phyloP scores from a whole-genome alignment of 352 stramenopile species.

The Globisporangium carolinianum region DNA sequence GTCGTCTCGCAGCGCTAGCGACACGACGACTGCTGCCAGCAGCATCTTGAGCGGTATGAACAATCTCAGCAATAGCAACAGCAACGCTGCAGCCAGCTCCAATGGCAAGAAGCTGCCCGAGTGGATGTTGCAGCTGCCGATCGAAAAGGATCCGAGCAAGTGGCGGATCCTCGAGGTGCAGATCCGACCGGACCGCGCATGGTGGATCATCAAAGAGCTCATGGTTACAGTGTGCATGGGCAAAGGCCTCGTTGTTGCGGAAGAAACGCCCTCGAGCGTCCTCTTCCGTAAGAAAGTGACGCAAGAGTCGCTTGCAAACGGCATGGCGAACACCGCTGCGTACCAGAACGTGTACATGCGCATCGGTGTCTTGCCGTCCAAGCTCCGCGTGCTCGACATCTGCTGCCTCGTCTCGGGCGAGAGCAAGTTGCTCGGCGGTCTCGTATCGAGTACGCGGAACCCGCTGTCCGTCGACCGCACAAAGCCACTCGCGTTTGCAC shows the following conservation, averaged over 20 bases:
- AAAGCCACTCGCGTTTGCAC: constrained; percentile 36
- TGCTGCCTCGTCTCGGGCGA: constrained; percentile 58
- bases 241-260: constrained; percentile 56
- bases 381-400: constrained; percentile 67
- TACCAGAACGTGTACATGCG: constrained; percentile 68
- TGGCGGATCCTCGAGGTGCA: constrained; percentile 71
- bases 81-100: neutral
- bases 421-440: constrained; percentile 53
- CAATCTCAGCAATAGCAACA: neutral
- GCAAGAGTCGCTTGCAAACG: constrained; percentile 53
- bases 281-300: constrained; percentile 66
- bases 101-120: constrained; percentile 19
- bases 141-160: constrained; percentile 52
- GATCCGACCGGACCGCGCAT: constrained; percentile 61
- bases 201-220: constrained; percentile 75
- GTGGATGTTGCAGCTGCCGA: constrained; percentile 49
- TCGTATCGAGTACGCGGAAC: constrained; percentile 33
- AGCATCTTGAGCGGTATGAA: constrained; percentile 8
- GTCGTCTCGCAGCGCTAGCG: neutral
- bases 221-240: constrained; percentile 70
- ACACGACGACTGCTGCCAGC: neutral
- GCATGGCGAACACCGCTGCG: constrained; percentile 57
- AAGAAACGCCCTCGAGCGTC: constrained; percentile 48
- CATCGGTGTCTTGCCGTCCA: constrained; percentile 70
- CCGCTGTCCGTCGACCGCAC: constrained; percentile 30